Evolutionary conservation across 1,139 yeast species (phyloP), one percentile per base, ranked within the genome.

Genomic region (Taphrina confusa): DNA sequence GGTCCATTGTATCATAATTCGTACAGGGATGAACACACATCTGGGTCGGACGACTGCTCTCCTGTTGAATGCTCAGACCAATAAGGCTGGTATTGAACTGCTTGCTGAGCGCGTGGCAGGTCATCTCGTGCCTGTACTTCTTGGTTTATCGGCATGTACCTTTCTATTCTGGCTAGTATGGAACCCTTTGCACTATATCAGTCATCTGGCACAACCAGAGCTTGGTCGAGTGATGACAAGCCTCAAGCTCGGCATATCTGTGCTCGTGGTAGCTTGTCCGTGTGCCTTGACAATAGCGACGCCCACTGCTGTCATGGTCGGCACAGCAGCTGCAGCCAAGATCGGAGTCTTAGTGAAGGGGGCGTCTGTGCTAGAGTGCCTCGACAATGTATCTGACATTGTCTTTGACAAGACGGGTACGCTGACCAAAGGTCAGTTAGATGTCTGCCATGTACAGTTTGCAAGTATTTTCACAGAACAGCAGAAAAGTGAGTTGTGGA

Each of bases 301-400:
- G 0, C 98, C 98, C 0, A 92, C 98, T 1, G 98, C 98, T 0
- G 88, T 94, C 3, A 91, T 92, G 97, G 97, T 92, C 2, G 98
- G 97, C 5, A 91, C 97, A 1, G 98, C 98, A 27, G 86, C 89
- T 23, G 97, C 96, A 37, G 97, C 98, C 0, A 74, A 81, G 12
- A 78, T 88, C 72, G 98, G 98, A 23, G 87, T 92, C 12, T 77
- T 94, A 60, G 87, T 94, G 68, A 92, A 91, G 73, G 96, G 97
- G 52, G 98, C 97, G 22, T 95, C 86, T 61, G 81, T 87, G n/a
- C 78, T 94, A 64, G 98, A 94, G 70, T 79, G 76, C 57, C 85
- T 94, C 5, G 81, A 82, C 67, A 73, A 78, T 14, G 76, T 90
- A 34, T 80, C 84, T 64, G 79, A 83, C 3, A 81, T 92, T 27